Evolutionary conservation across 2,329 filamentous ascomycete genomes (phyloP), one percentile per base, ranked within the genome.

Genomic region (Cytospora leucostoma): DNA sequence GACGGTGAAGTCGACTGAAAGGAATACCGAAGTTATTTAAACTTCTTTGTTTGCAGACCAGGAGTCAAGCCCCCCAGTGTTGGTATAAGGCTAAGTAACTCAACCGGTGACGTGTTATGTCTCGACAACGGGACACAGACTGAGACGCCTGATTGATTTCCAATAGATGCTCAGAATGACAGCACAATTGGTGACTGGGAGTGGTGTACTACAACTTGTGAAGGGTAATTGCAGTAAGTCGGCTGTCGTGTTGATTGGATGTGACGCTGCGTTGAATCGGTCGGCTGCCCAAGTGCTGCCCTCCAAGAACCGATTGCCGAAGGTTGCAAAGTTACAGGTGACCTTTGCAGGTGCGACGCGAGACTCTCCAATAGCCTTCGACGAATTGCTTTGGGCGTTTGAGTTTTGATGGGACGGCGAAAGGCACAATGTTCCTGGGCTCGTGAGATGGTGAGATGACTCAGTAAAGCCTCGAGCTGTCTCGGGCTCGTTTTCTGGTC

Each of bases 331-430:
- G 49, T 56, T 47, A 40, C 65, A 65, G 56, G 57, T 65, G 65
- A 66, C 59, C 65, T 60, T 54, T 38, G 19, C 52, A 61, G 56
- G 53, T 62, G 63, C 56, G 44, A 60, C 59, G 58, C 44, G 57
- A 56, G 51, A 50, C 37, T 15, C 49, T 37, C 51, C 37, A 47
- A 37, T 15, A 44, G 19, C 40, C 40, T 44, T 44, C 5, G 15
- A 44, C 3, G 40, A 15, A 2, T 44, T 7, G 17, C 40, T 19
- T 34, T 27, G 44, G 7, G 19, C 21, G 33, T 38, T 2, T 49
- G 40, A 38, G 52, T n/a, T 38, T 21, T 47, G 27, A n/a, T 13
- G 7, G 27, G 32, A 32, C 17, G n/a, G n/a, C n/a, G 12, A 58
- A 47, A 12, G 10, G 40, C 40, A n/a, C 8, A 11, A 21, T 47